Evolutionary conservation across 192 early-diverging fungal genomes (phyloP).

Genomic region (Polychytrium aggregatum): DNA sequence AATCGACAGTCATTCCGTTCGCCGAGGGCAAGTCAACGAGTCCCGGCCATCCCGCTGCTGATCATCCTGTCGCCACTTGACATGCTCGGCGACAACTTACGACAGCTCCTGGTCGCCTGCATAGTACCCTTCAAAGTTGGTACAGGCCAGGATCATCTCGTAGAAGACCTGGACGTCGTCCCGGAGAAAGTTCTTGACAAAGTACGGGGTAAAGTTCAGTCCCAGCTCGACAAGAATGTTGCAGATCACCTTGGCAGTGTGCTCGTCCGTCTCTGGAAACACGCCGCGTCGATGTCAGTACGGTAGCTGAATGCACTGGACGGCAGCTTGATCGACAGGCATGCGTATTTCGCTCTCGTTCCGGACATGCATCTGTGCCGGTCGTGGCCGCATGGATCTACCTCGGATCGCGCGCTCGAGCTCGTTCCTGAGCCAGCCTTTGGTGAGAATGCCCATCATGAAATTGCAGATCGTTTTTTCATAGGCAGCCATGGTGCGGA

Average conservation of each 20-base stretch:
- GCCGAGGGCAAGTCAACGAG: no score
- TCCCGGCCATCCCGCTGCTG: no score
- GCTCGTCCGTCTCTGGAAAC: constrained; percentile 19
- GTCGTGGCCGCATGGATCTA: no score
- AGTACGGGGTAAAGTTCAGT: constrained; percentile 17
- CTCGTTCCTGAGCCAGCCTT: constrained; percentile 16
- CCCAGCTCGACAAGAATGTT: constrained; percentile 21
- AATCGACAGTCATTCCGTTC: no score
- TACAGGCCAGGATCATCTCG: constrained; percentile 26
- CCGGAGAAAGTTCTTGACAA: constrained; percentile 10
- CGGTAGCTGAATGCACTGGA: neutral
- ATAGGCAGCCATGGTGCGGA: constrained; percentile 13
- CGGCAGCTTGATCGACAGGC: no score
- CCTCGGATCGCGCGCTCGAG: constrained; percentile 19
- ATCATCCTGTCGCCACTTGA: no score
- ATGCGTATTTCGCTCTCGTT: no score
- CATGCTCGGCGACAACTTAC: no score
- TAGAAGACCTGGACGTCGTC: constrained; percentile 10
- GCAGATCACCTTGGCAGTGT: constrained; percentile 15
- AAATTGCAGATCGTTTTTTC: constrained; percentile 18
- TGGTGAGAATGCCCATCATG: constrained; percentile 18
- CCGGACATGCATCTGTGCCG: no score
- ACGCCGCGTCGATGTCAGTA: neutral
- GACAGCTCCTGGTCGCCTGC: constrained; percentile 27
- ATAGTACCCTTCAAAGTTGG: constrained; percentile 26